Evolutionary conservation across 1,284 basidiomycete genomes (phyloP).

Genomic region (Thelephora terrestris): DNA sequence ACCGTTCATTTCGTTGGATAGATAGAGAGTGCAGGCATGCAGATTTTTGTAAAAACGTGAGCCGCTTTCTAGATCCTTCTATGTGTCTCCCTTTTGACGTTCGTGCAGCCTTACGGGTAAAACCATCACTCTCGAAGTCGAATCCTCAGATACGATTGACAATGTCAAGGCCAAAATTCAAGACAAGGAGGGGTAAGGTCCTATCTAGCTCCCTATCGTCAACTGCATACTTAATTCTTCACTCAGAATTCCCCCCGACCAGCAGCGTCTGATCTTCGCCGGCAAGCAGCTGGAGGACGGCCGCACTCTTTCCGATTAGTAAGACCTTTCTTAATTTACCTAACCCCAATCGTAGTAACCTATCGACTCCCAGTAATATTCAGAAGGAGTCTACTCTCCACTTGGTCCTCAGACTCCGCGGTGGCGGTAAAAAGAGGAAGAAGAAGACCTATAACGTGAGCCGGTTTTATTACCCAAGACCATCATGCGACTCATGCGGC

Average conservation of each 20-base stretch:
- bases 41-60: constrained; percentile 93
- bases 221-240: constrained; percentile 4
- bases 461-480: constrained; percentile 4
- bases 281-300: constrained; percentile 98
- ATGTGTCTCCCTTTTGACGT: not conserved
- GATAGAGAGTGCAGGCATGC: constrained; percentile 72
- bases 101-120: constrained; percentile 88
- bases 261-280: constrained; percentile 96
- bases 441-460: constrained; percentile 96
- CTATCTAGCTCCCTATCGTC: not conserved
- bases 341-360: too few species aligned
- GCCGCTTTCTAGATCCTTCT: not conserved
- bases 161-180: constrained; percentile 97
- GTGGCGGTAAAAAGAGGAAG: constrained; percentile 99
- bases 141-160: constrained; percentile 95
- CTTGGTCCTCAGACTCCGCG: constrained; percentile 89
- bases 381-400: constrained; percentile 96
- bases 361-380: constrained; percentile 44
- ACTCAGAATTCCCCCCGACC: constrained; percentile 82
- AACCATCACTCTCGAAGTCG: constrained; percentile 96
- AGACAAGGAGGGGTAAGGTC: constrained; percentile 82
- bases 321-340: too few species aligned
- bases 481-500: not conserved
- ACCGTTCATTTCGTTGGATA: constrained; percentile 77
- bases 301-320: constrained; percentile 79